Evolutionary conservation across 78 protist species (phyloP).

Genomic region (Ministeria vibrans): DNA sequence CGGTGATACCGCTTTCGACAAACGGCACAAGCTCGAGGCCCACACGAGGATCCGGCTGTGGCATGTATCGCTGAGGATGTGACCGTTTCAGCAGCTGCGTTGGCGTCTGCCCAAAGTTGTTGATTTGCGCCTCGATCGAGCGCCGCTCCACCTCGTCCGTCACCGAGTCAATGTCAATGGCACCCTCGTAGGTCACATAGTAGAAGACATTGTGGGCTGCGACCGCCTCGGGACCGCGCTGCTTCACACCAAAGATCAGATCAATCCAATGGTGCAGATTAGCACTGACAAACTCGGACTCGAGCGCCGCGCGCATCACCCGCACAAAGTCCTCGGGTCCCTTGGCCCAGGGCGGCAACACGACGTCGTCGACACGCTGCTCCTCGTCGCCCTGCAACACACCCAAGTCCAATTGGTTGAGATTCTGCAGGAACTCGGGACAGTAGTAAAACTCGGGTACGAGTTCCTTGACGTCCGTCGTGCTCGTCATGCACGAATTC

Average conservation of each 20-base stretch:
- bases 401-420: slow-evolving; percentile 70
- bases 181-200: slow-evolving; percentile 79
- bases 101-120: slow-evolving; percentile 96
- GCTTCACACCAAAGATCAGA: slow-evolving; percentile 87
- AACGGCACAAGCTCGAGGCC: too few relatives aligned
- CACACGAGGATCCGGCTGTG: too few relatives aligned
- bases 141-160: slow-evolving; percentile 31
- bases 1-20: too few relatives aligned
- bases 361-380: slow-evolving; percentile 63
- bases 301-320: slow-evolving; percentile 81
- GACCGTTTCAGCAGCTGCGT: slow-evolving; percentile 11
- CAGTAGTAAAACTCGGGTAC: slow-evolving; percentile 86
- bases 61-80: slow-evolving; percentile 19
- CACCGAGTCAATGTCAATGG: slow-evolving; percentile 44
- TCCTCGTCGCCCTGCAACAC: slow-evolving; percentile 69
- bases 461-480: slow-evolving; percentile 86
- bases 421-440: slow-evolving; percentile 78
- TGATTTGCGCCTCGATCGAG: slow-evolving; percentile 64
- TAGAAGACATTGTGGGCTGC: slow-evolving; percentile 81
- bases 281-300: slow-evolving; percentile 73
- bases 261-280: slow-evolving; percentile 93
- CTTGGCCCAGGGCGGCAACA: slow-evolving; percentile 93
- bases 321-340: slow-evolving; percentile 72
- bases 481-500: slow-evolving; percentile 22
- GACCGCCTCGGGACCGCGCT: slow-evolving; percentile 78